Percentiles rank a stretch among this genome's conserved stretches.
phyloP scores from a whole-genome alignment of 2,329 filamentous ascomycete genomes.

The Pseudogymnoascus verrucosus region DNA sequence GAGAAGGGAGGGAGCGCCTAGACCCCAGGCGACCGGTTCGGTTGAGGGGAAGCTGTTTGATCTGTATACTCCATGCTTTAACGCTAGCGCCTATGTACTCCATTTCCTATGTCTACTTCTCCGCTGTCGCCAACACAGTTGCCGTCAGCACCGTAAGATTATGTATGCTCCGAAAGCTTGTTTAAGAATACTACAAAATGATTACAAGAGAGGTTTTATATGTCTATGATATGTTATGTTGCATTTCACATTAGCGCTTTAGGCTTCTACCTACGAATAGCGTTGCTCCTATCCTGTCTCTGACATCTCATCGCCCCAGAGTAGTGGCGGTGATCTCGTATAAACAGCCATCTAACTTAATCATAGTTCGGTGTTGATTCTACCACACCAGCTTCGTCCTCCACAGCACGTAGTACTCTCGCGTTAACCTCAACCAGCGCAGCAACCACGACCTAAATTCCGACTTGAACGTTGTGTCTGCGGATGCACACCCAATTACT shows the following conservation, averaged over 20 bases:
- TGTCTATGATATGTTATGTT: background rate
- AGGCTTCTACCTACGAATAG: background rate
- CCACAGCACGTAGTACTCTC: background rate
- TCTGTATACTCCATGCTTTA: background rate
- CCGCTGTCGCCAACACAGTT: background rate
- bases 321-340: background rate
- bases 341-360: background rate
- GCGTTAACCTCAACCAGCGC: background rate
- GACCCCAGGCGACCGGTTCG: background rate
- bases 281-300: background rate
- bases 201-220: background rate
- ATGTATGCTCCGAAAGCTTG: background rate
- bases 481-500: background rate
- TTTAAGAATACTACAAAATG: background rate
- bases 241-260: background rate
- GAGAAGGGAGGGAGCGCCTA: background rate
- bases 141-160: background rate
- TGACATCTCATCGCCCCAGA: background rate
- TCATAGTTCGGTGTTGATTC: background rate
- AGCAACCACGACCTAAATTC: background rate
- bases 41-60: background rate
- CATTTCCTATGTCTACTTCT: conserved; percentile 3
- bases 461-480: background rate
- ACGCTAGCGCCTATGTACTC: background rate
- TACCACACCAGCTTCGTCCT: background rate